phyloP scores from a whole-genome alignment of 306 rosid species.

The Lathyrus oleraceus region DNA sequence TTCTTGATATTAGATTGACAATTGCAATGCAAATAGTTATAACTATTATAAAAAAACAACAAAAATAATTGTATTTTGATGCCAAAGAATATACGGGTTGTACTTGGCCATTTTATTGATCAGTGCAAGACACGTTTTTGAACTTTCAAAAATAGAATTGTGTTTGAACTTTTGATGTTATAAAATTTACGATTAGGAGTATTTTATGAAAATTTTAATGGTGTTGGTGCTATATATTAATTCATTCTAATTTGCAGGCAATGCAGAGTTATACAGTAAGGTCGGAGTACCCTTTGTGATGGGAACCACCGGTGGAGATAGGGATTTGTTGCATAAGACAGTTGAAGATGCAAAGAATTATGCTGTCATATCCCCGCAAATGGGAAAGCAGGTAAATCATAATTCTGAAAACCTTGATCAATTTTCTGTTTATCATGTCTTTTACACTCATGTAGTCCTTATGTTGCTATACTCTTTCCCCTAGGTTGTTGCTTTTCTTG shows the following conservation, averaged over 20 bases:
- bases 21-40: no score
- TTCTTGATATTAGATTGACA: constrained; percentile 31
- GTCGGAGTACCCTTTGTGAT: constrained; percentile 94
- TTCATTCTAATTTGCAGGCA: constrained; percentile 49
- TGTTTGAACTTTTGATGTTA: constrained; percentile 12
- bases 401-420: constrained; percentile 22
- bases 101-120: constrained; percentile 18
- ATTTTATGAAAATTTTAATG: constrained; percentile 18
- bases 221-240: neutral
- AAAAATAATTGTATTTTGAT: constrained; percentile 1
- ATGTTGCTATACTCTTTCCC: constrained; percentile 35
- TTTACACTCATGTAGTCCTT: constrained; percentile 6
- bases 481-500: constrained; percentile 94
- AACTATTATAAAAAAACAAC: no score
- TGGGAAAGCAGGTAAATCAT: constrained; percentile 81
- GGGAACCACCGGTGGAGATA: constrained; percentile 96
- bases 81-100: constrained; percentile 4
- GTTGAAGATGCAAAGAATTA: constrained; percentile 68
- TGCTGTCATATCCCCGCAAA: constrained; percentile 94
- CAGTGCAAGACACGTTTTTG: neutral
- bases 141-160: constrained; percentile 7
- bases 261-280: constrained; percentile 78
- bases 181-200: neutral
- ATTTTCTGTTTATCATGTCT: constrained; percentile 1
- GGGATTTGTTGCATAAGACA: constrained; percentile 65